phyloP scores from a whole-genome alignment of 2,329 filamentous ascomycete species.

The Pyrenochaeta sp. region DNA sequence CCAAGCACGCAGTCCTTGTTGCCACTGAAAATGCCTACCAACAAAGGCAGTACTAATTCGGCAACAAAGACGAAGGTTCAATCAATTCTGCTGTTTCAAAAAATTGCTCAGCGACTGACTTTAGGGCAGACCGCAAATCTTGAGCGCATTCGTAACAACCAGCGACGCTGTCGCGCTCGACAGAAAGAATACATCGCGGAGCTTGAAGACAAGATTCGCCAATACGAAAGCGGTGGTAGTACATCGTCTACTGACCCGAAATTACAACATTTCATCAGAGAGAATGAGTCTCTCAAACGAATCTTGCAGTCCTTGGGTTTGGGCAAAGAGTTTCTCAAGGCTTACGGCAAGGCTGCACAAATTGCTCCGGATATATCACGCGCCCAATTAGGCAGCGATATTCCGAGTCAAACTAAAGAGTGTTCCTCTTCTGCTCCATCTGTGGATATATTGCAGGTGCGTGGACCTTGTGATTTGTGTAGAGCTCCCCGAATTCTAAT shows the following conservation, averaged over 20 bases:
- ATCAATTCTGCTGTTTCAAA: background rate
- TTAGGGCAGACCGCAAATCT: constrained; percentile 12
- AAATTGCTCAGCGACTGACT: background rate
- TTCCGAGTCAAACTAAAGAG: constrained; percentile 1
- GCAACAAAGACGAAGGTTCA: constrained; percentile 6
- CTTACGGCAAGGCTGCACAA: constrained; percentile 13
- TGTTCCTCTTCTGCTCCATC: constrained; percentile 3
- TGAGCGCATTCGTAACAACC: constrained; percentile 27
- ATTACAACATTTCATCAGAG: constrained; percentile 8
- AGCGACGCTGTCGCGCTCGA: constrained; percentile 22
- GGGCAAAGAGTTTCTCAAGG: constrained; percentile 14
- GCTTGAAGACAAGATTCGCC: constrained; percentile 20
- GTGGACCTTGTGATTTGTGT: background rate
- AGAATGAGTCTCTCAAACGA: constrained; percentile 16
- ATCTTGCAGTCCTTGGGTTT: constrained; percentile 20
- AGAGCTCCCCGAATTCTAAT: constrained; percentile 5
- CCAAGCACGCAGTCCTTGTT: no score
- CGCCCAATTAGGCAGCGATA: constrained; percentile 1
- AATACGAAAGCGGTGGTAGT: constrained; percentile 10
- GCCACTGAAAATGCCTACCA: no score
- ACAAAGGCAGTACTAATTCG: no score
- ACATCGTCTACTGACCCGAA: constrained; percentile 4
- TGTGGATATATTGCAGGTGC: constrained; percentile 4
- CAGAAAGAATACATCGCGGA: constrained; percentile 19
- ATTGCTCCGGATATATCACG: constrained; percentile 9